Percentiles rank a stretch among this genome's conserved stretches.
These are phyloP conservation scores for Chrysoporthe austroafricana DNA, from an alignment of 2,329 filamentous ascomycete species.

Conservation along the genomic window DNA sequence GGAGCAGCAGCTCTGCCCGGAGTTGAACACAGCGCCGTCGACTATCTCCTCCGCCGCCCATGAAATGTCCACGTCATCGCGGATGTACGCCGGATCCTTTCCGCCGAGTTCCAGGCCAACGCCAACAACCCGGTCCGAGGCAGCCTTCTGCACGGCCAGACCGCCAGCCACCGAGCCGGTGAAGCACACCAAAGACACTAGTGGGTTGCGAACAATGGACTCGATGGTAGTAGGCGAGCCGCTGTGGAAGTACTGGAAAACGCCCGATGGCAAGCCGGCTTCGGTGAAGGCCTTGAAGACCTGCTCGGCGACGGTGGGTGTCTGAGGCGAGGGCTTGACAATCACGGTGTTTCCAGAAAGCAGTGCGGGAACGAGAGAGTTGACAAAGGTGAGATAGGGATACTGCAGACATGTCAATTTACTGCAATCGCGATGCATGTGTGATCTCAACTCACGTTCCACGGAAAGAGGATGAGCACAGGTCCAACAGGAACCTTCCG, in stretches of 20 bases:
- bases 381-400: conserved; percentile 90
- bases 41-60: conserved; percentile 96
- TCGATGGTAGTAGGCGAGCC: conserved; percentile 79
- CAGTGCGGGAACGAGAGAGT: conserved; percentile 89
- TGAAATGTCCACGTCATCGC: conserved; percentile 80
- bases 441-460: conserved; percentile 72
- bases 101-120: conserved; percentile 92
- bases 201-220: conserved; percentile 74
- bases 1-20: conserved; percentile 95
- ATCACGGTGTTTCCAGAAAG: conserved; percentile 90
- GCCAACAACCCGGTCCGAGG: conserved; percentile 79
- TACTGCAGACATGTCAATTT: conserved; percentile 60
- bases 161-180: conserved; percentile 91
- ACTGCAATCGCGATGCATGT: conserved; percentile 5
- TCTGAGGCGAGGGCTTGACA: conserved; percentile 93
- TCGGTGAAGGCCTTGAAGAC: conserved; percentile 75
- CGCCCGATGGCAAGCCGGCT: conserved; percentile 80
- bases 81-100: conserved; percentile 91
- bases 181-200: conserved; percentile 84
- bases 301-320: conserved; percentile 88
- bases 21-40: conserved; percentile 96
- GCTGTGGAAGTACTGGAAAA: conserved; percentile 91
- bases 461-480: conserved; percentile 87
- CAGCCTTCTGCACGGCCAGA: conserved; percentile 81
- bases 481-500: conserved; percentile 86